Base-by-base conservation (phyloP, 306 rosid genomes). In the Pyrus betulifolia region DNA sequence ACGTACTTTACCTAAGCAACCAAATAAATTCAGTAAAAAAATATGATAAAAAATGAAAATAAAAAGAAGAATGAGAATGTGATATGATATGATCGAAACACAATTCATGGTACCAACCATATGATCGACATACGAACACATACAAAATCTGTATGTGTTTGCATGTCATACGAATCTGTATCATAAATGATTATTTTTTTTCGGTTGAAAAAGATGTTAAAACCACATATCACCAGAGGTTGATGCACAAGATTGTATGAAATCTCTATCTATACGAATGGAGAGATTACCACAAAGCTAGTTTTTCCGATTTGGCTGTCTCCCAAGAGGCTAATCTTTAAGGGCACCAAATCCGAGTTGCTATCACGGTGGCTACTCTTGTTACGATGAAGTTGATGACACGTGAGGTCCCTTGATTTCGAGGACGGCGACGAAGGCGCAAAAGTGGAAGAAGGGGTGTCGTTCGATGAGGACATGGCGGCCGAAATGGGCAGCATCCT, bases 251-350 rank as follows among this genome's bases (percentile, higher is more conserved):
- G 55, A 49, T 49, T 49, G 55, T 49, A 17, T 15, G 55, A 49
- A 49, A 15, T 49, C 17, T 49, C 55, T 15, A 15, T 49, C 21
- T 49, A 49, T 49, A 15, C 19, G 9, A 13, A 31, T 2, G 6
- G 31, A 52, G 1, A 9, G 33, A 81, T 14, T 38, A 95, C 98
- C 96, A 92, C 64, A 83, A 95, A 95, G 79, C 97, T 86, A 66
- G 98, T 92, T 86, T 95, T 95, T 69, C 98, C 98, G 44, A 89
- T 90, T 80, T 88, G 85, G 80, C 86, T 79, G 52, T 95, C 97
- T 27, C 98, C 98, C 84, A 95, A 79, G 38, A 95, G 88, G 81
- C 86, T 88, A 72, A 95, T 92, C 93, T 95, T 95, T 76, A 95
- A 77, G 40, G 93, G 70, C 74, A 95, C 97, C 84, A 95, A 84